These are phyloP conservation scores for Ceratobasidium sp. DNA, from an alignment of 1,284 basidiomycete genomes.

Conservation along the genomic window DNA sequence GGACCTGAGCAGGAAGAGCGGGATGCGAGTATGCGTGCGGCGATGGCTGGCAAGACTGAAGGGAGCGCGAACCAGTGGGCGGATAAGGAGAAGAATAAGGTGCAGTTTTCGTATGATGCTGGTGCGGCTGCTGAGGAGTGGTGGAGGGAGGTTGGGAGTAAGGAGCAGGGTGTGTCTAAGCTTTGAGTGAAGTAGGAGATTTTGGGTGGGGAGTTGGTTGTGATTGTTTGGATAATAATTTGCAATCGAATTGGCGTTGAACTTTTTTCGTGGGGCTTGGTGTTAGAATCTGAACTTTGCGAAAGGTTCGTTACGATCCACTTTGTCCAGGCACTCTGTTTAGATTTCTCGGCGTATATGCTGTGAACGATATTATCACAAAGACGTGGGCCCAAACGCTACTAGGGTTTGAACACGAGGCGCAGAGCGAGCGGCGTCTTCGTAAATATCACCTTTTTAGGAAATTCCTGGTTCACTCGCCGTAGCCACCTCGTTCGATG, in stretches of 20 bases:
- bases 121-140: constrained; percentile 48
- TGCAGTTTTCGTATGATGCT: constrained; percentile 50
- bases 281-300: too few species aligned
- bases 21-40: constrained; percentile 47
- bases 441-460: constrained; percentile 6
- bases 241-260: constrained; percentile 15
- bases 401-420: not conserved
- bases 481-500: constrained; percentile 1
- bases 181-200: not conserved
- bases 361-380: not conserved
- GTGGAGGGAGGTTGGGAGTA: constrained; percentile 48
- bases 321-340: not conserved
- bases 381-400: not conserved
- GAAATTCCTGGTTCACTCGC: not conserved
- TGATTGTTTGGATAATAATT: constrained; percentile 13
- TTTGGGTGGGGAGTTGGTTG: not conserved
- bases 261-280: not conserved
- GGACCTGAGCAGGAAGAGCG: constrained; percentile 48
- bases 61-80: constrained; percentile 50
- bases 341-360: not conserved
- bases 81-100: constrained; percentile 48
- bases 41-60: constrained; percentile 47
- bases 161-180: constrained; percentile 38
- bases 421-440: not conserved
- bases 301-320: too few species aligned